phyloP scores from a whole-genome alignment of 169 alveolate genomes.

The Sarcocystis neurona region DNA sequence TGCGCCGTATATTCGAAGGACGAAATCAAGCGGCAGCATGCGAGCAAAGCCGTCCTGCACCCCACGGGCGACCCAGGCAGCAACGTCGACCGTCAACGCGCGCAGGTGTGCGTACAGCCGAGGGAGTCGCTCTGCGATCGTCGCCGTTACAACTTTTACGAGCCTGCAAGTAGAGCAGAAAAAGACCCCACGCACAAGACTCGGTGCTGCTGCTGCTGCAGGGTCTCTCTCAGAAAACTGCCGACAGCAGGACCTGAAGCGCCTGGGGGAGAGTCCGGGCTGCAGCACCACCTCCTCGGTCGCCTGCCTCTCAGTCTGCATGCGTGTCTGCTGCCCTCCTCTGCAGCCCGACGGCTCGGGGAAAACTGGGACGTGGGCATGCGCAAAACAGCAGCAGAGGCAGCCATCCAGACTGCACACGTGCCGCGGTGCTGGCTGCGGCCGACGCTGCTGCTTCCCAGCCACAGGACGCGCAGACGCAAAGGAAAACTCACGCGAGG shows the following conservation, averaged over 20 bases:
- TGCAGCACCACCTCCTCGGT: too few species aligned
- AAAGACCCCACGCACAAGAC: background rate
- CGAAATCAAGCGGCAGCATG: slow-evolving; percentile 63
- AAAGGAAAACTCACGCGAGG: too few species aligned
- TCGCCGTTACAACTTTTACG: slow-evolving; percentile 54
- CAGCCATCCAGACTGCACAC: too few species aligned
- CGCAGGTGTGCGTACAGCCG: slow-evolving; percentile 57
- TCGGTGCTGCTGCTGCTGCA: background rate
- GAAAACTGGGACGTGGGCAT: too few species aligned
- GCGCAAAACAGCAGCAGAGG: too few species aligned
- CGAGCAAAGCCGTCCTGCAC: slow-evolving; percentile 64
- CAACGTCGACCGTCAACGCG: slow-evolving; percentile 55
- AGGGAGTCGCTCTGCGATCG: slow-evolving; percentile 44
- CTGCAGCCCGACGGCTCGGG: too few species aligned
- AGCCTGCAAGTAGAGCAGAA: slow-evolving; percentile 8
- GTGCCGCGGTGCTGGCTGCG: too few species aligned
- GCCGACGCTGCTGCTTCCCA: too few species aligned
- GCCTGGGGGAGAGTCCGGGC: background rate
- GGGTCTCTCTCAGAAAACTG: too few species aligned
- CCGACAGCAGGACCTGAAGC: slow-evolving; percentile 6
- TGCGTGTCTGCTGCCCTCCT: too few species aligned
- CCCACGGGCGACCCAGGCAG: slow-evolving; percentile 67
- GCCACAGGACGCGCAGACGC: too few species aligned
- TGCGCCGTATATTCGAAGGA: slow-evolving; percentile 46
- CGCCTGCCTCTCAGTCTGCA: too few species aligned